Conservation (phyloP, 495 filamentous ascomycete genomes). For the Endocarpon pusillum region DNA sequence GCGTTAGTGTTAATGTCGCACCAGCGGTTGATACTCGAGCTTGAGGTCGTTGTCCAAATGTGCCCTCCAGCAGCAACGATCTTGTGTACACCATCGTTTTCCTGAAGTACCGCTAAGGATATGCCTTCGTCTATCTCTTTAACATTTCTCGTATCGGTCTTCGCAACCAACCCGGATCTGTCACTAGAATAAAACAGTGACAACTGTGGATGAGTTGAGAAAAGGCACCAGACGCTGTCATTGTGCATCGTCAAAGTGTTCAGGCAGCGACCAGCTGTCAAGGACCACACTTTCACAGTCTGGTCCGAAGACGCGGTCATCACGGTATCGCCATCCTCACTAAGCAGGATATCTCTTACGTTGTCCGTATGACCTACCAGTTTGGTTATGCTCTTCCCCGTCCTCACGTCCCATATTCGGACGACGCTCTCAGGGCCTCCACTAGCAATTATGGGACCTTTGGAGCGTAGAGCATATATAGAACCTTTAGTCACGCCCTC, state of each 20-base stretch:
- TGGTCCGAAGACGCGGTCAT: conserved; percentile 93
- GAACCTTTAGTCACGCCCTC: conserved; percentile 81
- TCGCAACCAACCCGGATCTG: conserved; percentile 76
- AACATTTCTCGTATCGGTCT: conserved; percentile 69
- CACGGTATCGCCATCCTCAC: conserved; percentile 71
- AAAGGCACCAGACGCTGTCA: conserved; percentile 92
- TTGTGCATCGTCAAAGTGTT: conserved; percentile 98
- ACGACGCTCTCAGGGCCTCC: conserved; percentile 92
- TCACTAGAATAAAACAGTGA: conserved; percentile 90
- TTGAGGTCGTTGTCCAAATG: conserved; percentile 88
- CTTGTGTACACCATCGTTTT: conserved; percentile 78
- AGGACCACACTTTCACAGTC: conserved; percentile 94
- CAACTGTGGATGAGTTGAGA: conserved; percentile 70
- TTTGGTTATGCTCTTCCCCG: conserved; percentile 82
- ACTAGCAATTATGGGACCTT: conserved; percentile 63
- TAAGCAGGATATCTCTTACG: conserved; percentile 77
- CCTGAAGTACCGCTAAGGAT: conserved; percentile 74
- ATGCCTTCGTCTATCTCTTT: conserved; percentile 78
- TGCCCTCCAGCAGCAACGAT: conserved; percentile 62
- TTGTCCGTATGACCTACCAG: conserved; percentile 98
- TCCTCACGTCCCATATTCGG: conserved; percentile 78
- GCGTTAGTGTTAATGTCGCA: conserved; percentile 62
- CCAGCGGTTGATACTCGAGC: conserved; percentile 93
- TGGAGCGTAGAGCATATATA: conserved; percentile 73
- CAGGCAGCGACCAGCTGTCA: conserved; percentile 87